Conservation (phyloP, 75 land plant genomes). For the Isoetes taiwanensis region DNA sequence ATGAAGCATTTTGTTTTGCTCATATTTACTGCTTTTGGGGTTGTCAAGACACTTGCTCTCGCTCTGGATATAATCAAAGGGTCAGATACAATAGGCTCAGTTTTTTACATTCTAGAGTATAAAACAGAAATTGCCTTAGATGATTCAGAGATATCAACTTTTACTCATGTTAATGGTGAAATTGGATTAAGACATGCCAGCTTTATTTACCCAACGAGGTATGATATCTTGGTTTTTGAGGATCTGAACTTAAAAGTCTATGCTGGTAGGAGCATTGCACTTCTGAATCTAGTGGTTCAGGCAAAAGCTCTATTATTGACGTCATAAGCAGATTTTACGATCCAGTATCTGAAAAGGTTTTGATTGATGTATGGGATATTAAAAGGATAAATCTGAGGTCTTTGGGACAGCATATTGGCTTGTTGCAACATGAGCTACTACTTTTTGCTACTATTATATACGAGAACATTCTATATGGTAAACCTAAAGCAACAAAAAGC, state of each 20-base stretch:
- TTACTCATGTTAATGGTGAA: neutral
- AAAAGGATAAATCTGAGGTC: neutral
- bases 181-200: neutral
- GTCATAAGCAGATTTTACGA: neutral
- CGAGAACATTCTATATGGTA: constrained; percentile 2
- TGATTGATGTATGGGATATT: constrained; percentile 2
- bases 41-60: neutral
- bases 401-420: neutral
- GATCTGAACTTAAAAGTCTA: constrained; percentile 1
- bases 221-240: neutral
- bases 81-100: neutral
- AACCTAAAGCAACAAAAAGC: neutral
- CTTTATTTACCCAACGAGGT: neutral
- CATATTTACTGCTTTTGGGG: constrained; percentile 3
- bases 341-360: neutral
- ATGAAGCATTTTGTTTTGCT: neutral
- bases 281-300: neutral
- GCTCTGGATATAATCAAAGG: neutral
- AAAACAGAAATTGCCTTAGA: neutral
- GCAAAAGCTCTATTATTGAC: neutral
- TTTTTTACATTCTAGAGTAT: neutral
- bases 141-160: neutral
- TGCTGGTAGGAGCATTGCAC: neutral
- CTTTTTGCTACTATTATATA: neutral
- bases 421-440: neutral